Evolutionary conservation across 768 basidiomycete genomes (phyloP).

Genomic region (Collybia sordida): DNA sequence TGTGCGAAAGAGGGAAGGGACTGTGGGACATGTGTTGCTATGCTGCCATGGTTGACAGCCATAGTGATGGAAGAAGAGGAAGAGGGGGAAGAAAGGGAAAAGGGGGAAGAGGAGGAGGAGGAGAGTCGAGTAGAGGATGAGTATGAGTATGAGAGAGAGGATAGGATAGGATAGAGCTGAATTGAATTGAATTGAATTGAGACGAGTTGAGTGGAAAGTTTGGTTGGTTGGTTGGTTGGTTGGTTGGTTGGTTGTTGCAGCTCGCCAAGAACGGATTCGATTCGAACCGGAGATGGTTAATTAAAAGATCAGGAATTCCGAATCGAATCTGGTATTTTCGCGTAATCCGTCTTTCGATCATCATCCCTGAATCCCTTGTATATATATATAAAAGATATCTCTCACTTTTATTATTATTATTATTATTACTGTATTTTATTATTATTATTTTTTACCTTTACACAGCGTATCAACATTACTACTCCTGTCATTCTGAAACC

Average conservation of each 20-base stretch:
- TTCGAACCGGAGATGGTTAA: conserved; percentile 17
- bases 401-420: no score
- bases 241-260: no score
- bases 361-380: conserved; percentile 10
- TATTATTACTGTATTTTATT: no score
- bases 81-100: neutral
- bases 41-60: conserved; percentile 40
- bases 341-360: conserved; percentile 13
- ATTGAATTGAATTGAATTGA: no score
- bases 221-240: no score
- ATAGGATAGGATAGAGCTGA: conserved; percentile 11
- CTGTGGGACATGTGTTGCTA: conserved; percentile 49
- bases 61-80: conserved; percentile 23
- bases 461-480: neutral
- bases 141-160: conserved; percentile 5
- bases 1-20: conserved; percentile 80
- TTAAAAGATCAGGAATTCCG: conserved; percentile 23
- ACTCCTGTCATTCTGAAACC: conserved; percentile 1
- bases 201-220: conserved; percentile 1
- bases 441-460: neutral
- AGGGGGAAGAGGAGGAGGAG: neutral
- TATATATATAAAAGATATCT: no score
- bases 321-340: conserved; percentile 17
- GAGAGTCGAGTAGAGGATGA: conserved; percentile 2
- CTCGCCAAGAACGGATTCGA: conserved; percentile 9